These are phyloP conservation scores for Esteya vermicola DNA, from an alignment of 2,329 filamentous ascomycete genomes.

Conservation along the genomic window DNA sequence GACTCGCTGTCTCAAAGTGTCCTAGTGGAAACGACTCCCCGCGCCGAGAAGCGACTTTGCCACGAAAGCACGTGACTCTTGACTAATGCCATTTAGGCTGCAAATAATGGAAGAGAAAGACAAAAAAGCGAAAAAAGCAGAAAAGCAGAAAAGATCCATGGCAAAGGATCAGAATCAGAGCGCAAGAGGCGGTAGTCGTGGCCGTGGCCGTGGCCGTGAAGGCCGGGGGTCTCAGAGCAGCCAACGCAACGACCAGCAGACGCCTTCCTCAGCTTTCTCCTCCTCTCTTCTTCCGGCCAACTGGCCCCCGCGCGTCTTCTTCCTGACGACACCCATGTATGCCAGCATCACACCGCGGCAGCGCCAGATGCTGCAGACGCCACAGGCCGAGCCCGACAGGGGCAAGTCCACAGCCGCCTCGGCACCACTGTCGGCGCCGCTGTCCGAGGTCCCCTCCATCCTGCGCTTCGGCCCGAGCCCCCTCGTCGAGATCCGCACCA, in stretches of 20 bases:
- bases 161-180: too few species aligned
- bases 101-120: too few species aligned
- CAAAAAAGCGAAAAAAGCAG: neutral
- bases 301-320: slow-evolving; percentile 40
- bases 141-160: neutral
- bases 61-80: slow-evolving; percentile 11
- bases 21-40: too few species aligned
- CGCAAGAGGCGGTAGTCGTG: neutral
- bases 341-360: slow-evolving; percentile 30
- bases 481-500: slow-evolving; percentile 39
- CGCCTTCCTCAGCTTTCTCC: too few species aligned
- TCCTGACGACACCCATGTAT: slow-evolving; percentile 35
- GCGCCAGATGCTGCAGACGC: slow-evolving; percentile 21
- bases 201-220: neutral
- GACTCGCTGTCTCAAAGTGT: too few species aligned
- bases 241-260: neutral
- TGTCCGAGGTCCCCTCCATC: slow-evolving; percentile 8
- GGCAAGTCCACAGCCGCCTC: neutral
- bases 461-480: slow-evolving; percentile 25
- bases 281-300: slow-evolving; percentile 40
- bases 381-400: slow-evolving; percentile 7
- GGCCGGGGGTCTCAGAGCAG: neutral
- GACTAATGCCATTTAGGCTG: too few species aligned
- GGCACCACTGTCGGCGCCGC: neutral
- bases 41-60: slow-evolving; percentile 5